These are phyloP conservation scores for Populus hybrid DNA, from an alignment of 441 rosid species.

Conservation along the genomic window DNA sequence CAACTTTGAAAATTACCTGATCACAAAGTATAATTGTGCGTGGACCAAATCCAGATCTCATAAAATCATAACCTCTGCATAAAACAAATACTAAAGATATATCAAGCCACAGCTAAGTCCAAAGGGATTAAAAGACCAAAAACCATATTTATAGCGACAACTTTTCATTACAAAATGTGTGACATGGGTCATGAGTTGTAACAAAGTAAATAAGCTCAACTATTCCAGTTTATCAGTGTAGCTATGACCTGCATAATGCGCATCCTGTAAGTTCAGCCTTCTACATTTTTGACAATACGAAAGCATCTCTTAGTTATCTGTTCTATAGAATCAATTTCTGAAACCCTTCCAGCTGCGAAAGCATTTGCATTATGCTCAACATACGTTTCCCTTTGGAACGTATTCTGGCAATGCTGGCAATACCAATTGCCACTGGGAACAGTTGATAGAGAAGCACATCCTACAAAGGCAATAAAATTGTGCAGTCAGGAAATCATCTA, in stretches of 20 bases:
- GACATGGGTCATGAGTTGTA: neutral
- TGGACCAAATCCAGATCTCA: slow-evolving; percentile 77
- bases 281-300: slow-evolving; percentile 80
- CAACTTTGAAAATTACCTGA: slow-evolving; percentile 40
- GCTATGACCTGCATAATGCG: slow-evolving; percentile 78
- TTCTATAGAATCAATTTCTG: slow-evolving; percentile 71
- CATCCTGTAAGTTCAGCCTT: slow-evolving; percentile 69
- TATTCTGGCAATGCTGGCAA: slow-evolving; percentile 81
- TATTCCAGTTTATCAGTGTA: slow-evolving; percentile 16
- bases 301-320: slow-evolving; percentile 79
- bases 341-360: slow-evolving; percentile 76
- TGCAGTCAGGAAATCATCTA: slow-evolving; percentile 17
- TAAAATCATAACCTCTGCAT: slow-evolving; percentile 61
- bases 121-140: neutral
- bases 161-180: neutral
- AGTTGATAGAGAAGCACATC: slow-evolving; percentile 71
- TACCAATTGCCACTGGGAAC: slow-evolving; percentile 88
- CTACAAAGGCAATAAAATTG: slow-evolving; percentile 38
- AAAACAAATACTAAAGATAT: slow-evolving; percentile 6
- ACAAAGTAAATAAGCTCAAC: slow-evolving; percentile 9
- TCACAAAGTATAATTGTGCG: slow-evolving; percentile 74
- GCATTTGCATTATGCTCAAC: slow-evolving; percentile 63
- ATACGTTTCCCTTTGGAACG: slow-evolving; percentile 58
- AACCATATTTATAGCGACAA: slow-evolving; percentile 2
- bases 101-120: slow-evolving; percentile 9